phyloP scores from a whole-genome alignment of 352 stramenopile species.

The Pythium grandisporangium region DNA sequence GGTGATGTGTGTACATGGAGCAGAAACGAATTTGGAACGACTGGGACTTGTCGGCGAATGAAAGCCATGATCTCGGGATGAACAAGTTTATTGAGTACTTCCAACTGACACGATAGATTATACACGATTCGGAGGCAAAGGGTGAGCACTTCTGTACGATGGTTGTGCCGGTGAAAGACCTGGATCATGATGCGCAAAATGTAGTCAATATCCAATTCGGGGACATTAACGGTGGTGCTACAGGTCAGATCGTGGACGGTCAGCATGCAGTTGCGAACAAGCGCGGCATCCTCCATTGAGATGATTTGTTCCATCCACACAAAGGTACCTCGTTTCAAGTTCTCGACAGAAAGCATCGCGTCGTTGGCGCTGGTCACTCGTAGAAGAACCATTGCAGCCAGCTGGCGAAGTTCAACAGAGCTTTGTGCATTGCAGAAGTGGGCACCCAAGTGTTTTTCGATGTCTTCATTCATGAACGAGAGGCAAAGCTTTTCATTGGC shows the following conservation, averaged over 20 bases:
- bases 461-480: constrained; percentile 59
- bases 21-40: constrained; percentile 5
- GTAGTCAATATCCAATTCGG: constrained; percentile 49
- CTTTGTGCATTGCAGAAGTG: constrained; percentile 38
- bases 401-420: constrained; percentile 42
- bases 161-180: constrained; percentile 37
- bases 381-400: constrained; percentile 63
- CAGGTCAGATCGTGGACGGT: constrained; percentile 66
- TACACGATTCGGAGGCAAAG: constrained; percentile 67
- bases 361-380: constrained; percentile 66
- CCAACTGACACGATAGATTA: constrained; percentile 59
- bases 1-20: too few species aligned
- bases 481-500: constrained; percentile 70
- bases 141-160: constrained; percentile 40
- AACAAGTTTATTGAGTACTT: constrained; percentile 33
- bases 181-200: constrained; percentile 58
- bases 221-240: constrained; percentile 36
- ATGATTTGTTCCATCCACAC: constrained; percentile 81
- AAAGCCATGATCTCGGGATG: constrained; percentile 46
- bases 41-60: constrained; percentile 31
- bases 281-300: constrained; percentile 50
- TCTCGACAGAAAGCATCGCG: constrained; percentile 52
- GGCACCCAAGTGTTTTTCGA: constrained; percentile 48
- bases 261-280: constrained; percentile 75
- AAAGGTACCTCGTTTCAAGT: constrained; percentile 46